Base-by-base conservation (phyloP, 257 asterid genomes). In the Jaltomata sinuosa region DNA sequence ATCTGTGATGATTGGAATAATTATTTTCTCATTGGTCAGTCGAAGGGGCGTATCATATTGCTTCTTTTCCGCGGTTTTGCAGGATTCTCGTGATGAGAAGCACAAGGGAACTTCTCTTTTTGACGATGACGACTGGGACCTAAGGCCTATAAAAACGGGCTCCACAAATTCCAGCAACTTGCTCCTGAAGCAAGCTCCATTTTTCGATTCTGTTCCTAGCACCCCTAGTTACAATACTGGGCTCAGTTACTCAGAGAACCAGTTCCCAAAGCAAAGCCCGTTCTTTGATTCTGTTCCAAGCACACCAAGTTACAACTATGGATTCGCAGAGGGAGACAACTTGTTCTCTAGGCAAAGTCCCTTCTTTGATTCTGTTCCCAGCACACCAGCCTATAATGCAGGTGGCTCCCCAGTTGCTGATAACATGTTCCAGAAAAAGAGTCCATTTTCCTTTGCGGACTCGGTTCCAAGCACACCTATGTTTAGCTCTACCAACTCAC, bases 311-410 rank as follows among this genome's bases (percentile, higher is more conserved):
- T 72, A 87, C 80, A 80, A 86, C 83, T 50, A 85, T 34, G 57
- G 87, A 29, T 47, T 84, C 42, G 82, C 83, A 21, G 64, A 50
- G 69, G 83, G 79, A 38, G 87, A 65, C 59, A 81, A 59, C 78
- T 72, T 80, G 54, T 85, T 83, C 62, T 92, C 90, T 65, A 91
- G 86, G 61, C 91, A 84, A 84, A 87, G 93, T 40, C 85, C 94
- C 6, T 88, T 94, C 86, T 90, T 91, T 8, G 98, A 95, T 87
- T 95, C 98, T 32, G 97, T 95, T 80, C 98, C 98, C 0, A 91
- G 98, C 87, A 94, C 98, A 52, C 98, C 98, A 27, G 87, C 87
- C 42, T 91, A 89, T 81, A 89, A 86, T 31, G 61, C 84, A 42
- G 59, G 87, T 32, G 82, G 72, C 89, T 84, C 93, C 27, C 91